These are phyloP conservation scores for Elsinoe batatas DNA, from an alignment of 2,329 filamentous ascomycete species.

Conservation along the genomic window DNA sequence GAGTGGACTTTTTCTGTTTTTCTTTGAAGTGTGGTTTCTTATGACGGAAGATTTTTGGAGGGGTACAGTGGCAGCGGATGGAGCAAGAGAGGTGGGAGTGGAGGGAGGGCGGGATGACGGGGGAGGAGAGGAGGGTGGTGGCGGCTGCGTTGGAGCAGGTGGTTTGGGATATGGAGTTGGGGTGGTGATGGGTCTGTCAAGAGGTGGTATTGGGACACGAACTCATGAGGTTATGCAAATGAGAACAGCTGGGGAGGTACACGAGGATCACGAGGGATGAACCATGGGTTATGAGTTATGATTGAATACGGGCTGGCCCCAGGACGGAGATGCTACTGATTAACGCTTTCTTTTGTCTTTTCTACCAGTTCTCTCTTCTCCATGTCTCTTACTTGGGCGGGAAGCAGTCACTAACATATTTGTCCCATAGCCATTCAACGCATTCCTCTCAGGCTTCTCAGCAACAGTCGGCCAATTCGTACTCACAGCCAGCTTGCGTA, in stretches of 20 bases:
- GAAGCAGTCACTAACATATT: background rate
- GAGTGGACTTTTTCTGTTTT: constrained; percentile 33
- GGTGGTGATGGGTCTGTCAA: background rate
- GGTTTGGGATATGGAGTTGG: constrained; percentile 6
- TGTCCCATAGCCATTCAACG: constrained; percentile 79
- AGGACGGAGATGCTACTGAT: background rate
- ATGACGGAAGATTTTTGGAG: background rate
- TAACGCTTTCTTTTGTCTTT: background rate
- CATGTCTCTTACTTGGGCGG: background rate
- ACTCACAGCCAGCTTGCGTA: constrained; percentile 77
- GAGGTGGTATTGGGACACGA: background rate
- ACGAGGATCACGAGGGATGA: background rate
- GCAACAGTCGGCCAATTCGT: constrained; percentile 97
- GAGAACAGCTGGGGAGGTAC: background rate
- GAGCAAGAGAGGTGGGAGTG: background rate
- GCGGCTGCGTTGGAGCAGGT: constrained; percentile 2
- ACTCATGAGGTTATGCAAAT: background rate
- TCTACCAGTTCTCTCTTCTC: background rate
- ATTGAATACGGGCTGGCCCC: too few species aligned
- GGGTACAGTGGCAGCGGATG: background rate
- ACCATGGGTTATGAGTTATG: too few species aligned
- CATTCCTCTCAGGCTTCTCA: constrained; percentile 89
- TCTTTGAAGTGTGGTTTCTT: constrained; percentile 13
- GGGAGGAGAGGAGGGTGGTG: background rate
- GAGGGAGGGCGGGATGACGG: background rate